Evolutionary conservation across 768 basidiomycete species (phyloP), one percentile per base, ranked within the genome.

Genomic region (Podaxis rugospora): DNA sequence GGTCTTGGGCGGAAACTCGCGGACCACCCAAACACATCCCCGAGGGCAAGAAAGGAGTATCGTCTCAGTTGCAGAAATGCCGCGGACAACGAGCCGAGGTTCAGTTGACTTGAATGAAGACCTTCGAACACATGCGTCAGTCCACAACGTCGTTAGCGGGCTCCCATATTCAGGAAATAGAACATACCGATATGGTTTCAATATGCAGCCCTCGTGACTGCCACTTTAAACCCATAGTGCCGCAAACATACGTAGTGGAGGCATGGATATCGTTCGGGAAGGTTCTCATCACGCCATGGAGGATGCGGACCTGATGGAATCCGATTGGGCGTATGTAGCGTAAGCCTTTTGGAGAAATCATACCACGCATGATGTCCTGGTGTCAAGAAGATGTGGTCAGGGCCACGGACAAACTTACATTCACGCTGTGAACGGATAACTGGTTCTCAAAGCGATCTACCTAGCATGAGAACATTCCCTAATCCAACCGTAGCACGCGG

Each of bases 241-340:
- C 10, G 13, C 21, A 13, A 25, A 21, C 21, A 13, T 14, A 23
- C 11, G 25, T 49, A 49, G 9, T 14, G 23, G 25, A 27, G 7
- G 9, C 7, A 49, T 23, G 11, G 13, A 25, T 9, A 23, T 49
- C 23, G 18, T 49, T 11, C 21, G 23, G 23, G 25, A 25, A 49
- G 23, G 25, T 6, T 9, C 47, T 21, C 47, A 5, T 23, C 47
- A 49, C 18, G 9, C 13, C 10, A 49, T 28, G 44, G 39, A 44
- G 25, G 18, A 44, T 28, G 57, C 11, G 21, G 23, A 49, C 18
- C 13, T 49, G 36, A 44, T 44, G 42, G 32, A 40, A 18, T 16
- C 25, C 57, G 27, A 60, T 60, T 60, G 59, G 59, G 21, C 51
- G 40, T 18, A 37, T 28, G 47, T 52, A 60, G 28, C 32, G 27